A percentile compares a stretch with the other conserved stretches of the same genome.
Evolutionary conservation across 2,329 filamentous ascomycete genomes (phyloP).

Genomic region (Neoarthrinium moseri): DNA sequence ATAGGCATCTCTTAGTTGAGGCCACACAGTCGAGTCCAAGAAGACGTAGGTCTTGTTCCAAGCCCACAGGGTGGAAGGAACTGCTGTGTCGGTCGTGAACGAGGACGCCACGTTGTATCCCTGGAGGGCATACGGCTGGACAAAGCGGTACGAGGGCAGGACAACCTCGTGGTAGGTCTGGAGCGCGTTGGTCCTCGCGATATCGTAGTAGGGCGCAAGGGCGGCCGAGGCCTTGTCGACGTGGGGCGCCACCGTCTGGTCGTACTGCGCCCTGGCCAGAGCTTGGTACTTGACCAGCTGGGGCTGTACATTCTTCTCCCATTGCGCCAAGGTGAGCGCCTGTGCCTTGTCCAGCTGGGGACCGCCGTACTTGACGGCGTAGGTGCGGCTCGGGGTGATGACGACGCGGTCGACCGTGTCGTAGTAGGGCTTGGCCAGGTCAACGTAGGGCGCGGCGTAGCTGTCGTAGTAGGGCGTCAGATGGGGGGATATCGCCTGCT

Average conservation of each 20-base stretch:
- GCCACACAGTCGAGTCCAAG: conserved; percentile 76
- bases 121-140: conserved; percentile 70
- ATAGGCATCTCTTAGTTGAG: conserved; percentile 76
- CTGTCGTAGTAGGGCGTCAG: conserved; percentile 80
- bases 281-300: conserved; percentile 65
- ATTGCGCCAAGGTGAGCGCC: conserved; percentile 67
- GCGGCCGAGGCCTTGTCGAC: conserved; percentile 59
- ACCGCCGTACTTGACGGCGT: conserved; percentile 72
- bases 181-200: conserved; percentile 59
- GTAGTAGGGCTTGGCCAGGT: conserved; percentile 75
- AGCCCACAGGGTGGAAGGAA: conserved; percentile 70
- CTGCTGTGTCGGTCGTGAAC: conserved; percentile 66
- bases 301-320: conserved; percentile 76
- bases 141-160: conserved; percentile 72
- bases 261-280: conserved; percentile 65
- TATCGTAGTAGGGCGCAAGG: conserved; percentile 71
- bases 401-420: conserved; percentile 59
- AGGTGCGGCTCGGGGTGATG: conserved; percentile 65
- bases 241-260: conserved; percentile 70
- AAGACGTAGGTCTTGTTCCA: conserved; percentile 71
- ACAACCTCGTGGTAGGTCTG: conserved; percentile 72
- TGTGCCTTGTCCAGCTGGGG: conserved; percentile 69
- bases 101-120: conserved; percentile 66
- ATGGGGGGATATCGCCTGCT: conserved; percentile 67
- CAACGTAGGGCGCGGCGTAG: conserved; percentile 82